Evolutionary conservation across 2,329 filamentous ascomycete genomes (phyloP).

Genomic region (Acarospora socialis): DNA sequence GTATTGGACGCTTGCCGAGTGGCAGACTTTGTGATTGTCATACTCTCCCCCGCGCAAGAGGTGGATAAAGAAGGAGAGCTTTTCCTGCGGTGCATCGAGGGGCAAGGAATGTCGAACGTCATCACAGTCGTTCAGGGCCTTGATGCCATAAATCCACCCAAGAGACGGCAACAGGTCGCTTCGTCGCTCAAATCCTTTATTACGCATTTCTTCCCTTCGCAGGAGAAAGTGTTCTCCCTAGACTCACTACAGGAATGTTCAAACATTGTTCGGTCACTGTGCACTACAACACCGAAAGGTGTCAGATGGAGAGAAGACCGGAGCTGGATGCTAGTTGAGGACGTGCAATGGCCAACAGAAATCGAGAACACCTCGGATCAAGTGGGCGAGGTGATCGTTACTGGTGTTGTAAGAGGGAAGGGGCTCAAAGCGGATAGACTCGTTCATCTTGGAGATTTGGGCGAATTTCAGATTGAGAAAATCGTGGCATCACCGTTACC

Average conservation of each 20-base stretch:
- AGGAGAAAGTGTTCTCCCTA: conserved; percentile 80
- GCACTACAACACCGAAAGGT: conserved; percentile 83
- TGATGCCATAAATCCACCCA: conserved; percentile 62
- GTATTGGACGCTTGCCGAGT: conserved; percentile 75
- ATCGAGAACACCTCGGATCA: conserved; percentile 31
- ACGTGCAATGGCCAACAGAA: conserved; percentile 54
- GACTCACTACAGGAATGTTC: conserved; percentile 82
- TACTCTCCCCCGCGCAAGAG: conserved; percentile 69
- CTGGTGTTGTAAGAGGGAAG: conserved; percentile 73
- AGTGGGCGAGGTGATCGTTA: conserved; percentile 52
- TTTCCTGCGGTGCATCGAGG: conserved; percentile 74
- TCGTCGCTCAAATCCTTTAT: conserved; percentile 83
- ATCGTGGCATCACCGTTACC: conserved; percentile 64
- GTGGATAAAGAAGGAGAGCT: conserved; percentile 75
- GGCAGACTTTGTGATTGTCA: conserved; percentile 80
- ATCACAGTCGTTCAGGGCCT: conserved; percentile 71
- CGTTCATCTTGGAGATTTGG: conserved; percentile 86
- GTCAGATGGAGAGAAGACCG: conserved; percentile 91
- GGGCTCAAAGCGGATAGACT: conserved; percentile 80
- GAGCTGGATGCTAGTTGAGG: conserved; percentile 87
- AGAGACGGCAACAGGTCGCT: conserved; percentile 61
- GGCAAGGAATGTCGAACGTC: conserved; percentile 88
- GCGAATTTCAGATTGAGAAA: conserved; percentile 80
- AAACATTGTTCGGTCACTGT: conserved; percentile 80
- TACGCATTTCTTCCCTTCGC: conserved; percentile 81